Percentiles rank a stretch among this genome's conserved stretches.
phyloP scores from a whole-genome alignment of 805 yeast species.

The Wickerhamomyces rabaulensis region DNA sequence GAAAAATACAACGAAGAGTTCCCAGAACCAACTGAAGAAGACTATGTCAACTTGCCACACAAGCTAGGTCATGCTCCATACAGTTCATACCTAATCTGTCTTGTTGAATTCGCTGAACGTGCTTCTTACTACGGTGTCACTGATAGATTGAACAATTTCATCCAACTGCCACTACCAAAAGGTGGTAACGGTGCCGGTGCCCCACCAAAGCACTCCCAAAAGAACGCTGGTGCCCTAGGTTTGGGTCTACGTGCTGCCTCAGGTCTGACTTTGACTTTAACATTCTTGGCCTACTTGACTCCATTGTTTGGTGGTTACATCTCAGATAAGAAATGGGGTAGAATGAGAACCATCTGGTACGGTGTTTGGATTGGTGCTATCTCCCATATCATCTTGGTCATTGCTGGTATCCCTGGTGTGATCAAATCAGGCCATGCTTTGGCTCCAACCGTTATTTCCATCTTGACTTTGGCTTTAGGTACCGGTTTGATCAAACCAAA shows the following conservation, averaged over 20 bases:
- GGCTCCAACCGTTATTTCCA: conserved; percentile 49
- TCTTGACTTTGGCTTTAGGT: conserved; percentile 57
- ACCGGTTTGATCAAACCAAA: conserved; percentile 79
- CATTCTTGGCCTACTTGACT: conserved; percentile 76
- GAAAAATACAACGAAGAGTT: conserved; percentile 9
- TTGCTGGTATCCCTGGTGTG: conserved; percentile 57
- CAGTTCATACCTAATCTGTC: conserved; percentile 44
- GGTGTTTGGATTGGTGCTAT: conserved; percentile 52
- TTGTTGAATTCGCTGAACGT: conserved; percentile 76
- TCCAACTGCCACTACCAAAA: conserved; percentile 46
- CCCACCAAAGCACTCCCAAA: conserved; percentile 12
- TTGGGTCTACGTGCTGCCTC: conserved; percentile 60
- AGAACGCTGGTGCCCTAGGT: conserved; percentile 47
- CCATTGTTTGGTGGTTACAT: conserved; percentile 72
- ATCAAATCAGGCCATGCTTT: conserved; percentile 42
- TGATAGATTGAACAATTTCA: conserved; percentile 72
- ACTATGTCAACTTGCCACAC: conserved; percentile 27
- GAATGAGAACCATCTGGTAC: conserved; percentile 57
- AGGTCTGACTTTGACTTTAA: conserved; percentile 67
- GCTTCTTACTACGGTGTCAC: conserved; percentile 76
- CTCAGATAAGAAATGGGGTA: conserved; percentile 70
- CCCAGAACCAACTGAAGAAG: conserved; percentile 40
- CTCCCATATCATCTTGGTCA: conserved; percentile 59
- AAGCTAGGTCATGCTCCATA: conserved; percentile 41
- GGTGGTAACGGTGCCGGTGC: conserved; percentile 31